Evolutionary conservation across 2,329 filamentous ascomycete genomes (phyloP), one percentile per base, ranked within the genome.

Genomic region (Orbilia javanica): DNA sequence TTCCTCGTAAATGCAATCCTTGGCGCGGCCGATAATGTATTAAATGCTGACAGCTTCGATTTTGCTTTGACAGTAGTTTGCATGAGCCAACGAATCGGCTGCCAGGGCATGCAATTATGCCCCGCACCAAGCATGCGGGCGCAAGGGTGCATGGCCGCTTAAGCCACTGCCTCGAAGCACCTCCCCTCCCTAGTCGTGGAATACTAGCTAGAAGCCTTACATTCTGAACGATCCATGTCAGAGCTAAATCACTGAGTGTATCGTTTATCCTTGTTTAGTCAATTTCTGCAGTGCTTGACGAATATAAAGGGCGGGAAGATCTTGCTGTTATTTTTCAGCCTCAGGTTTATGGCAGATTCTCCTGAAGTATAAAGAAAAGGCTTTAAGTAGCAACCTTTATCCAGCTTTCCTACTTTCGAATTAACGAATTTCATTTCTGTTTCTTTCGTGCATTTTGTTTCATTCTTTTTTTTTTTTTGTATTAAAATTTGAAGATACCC

Each of bases 191-290:
- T 52, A 8, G 20, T 65, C 8, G 10, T 48, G n/a, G 36, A 57
- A 36, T 7, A 44, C 3, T 7, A 34, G 20, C n/a, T n/a, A n/a
- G 27, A 34, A 65, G 34, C 68, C 57, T 72, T 72, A 48, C 60
- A 50, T 44, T 52, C 31, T 52, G 20, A 27, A 39, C 44, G 22
- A 48, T 34, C 69, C 69, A 50, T 73, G 69, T 66, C 62, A 48
- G 50, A 73, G 46, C 60, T 60, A 73, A 66, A 73, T 66, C 62
- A 57, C 60, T 53, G 68, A 34, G 34, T 73, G 50, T 73, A 60
- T 73, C 69, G 57, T 64, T 60, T 65, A 72, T 57, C 69, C 69
- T 66, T 73, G 69, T 73, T 73, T 57, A 42, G 69, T 60, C 60
- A 73, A 64, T 71, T 63, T 64, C 18, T 46, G 31, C 64, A n/a